A percentile compares a stretch with the other conserved stretches of the same genome.
These are phyloP conservation scores for Leucosporidium yakuticum DNA, from an alignment of 768 basidiomycete genomes.

Conservation along the genomic window DNA sequence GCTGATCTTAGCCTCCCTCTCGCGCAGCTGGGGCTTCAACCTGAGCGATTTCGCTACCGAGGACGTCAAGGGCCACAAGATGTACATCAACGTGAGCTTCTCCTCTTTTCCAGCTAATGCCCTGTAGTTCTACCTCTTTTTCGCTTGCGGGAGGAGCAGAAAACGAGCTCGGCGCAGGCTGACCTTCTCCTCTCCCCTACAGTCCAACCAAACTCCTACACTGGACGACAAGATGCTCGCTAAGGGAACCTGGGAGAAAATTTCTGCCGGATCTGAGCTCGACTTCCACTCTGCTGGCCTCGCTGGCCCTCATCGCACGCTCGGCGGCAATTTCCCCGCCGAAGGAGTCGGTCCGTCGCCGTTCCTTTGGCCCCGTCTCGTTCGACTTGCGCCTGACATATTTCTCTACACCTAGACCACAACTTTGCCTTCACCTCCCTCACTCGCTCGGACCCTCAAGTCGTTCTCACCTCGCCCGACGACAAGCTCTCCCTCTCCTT, in stretches of 20 bases:
- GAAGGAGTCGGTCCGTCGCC: not conserved
- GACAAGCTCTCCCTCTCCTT: constrained; percentile 17
- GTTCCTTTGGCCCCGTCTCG: not conserved
- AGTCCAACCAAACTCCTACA: not conserved
- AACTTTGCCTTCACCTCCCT: constrained; percentile 21
- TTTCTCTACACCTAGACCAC: not conserved
- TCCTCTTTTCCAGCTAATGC: not conserved
- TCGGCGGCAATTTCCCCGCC: constrained; percentile 1
- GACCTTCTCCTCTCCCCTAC: not conserved
- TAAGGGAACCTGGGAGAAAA: not conserved
- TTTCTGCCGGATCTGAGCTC: not conserved
- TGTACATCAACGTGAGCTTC: not conserved
- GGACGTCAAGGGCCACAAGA: not conserved
- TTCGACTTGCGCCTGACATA: not conserved
- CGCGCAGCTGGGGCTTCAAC: constrained; percentile 16
- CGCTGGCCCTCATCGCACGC: constrained; percentile 1
- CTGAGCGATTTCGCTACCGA: not conserved
- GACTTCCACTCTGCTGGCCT: constrained; percentile 1
- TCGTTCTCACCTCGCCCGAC: constrained; percentile 22
- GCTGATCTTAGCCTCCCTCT: no score
- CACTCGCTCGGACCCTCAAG: not conserved
- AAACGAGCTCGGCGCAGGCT: not conserved
- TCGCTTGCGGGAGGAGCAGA: no score
- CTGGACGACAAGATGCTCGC: not conserved
- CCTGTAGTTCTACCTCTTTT: not conserved